Conservation (phyloP, 345 rosid genomes). For the Mercurialis annua region DNA sequence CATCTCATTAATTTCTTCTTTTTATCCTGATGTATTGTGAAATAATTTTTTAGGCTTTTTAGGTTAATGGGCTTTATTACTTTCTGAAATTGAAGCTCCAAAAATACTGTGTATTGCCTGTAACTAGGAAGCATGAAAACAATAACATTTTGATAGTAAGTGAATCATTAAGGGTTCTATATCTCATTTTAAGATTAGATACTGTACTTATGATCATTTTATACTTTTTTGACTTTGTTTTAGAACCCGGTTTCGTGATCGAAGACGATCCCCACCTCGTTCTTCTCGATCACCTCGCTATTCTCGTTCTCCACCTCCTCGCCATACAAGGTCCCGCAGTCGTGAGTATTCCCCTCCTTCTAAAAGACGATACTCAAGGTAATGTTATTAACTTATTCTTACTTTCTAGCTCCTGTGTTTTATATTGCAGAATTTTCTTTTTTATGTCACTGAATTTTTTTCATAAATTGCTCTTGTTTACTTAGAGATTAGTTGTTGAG, state of each 20-base stretch:
- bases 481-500: not conserved
- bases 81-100: not conserved
- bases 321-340: conserved; percentile 44
- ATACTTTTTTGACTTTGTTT: conserved; percentile 17
- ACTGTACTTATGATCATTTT: not conserved
- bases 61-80: not conserved
- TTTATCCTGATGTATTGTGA: not conserved
- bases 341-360: conserved; percentile 31
- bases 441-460: not conserved
- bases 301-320: conserved; percentile 78
- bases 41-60: not conserved
- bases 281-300: conserved; percentile 31
- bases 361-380: conserved; percentile 50
- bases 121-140: not conserved
- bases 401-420: not conserved
- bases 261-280: conserved; percentile 31
- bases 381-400: not conserved
- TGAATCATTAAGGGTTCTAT: not conserved
- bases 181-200: not conserved
- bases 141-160: not conserved
- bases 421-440: not conserved
- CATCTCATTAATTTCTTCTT: not conserved
- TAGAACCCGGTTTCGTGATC: conserved; percentile 25
- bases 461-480: no score
- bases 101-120: not conserved